These are phyloP conservation scores for Cyphellophora europaea DNA, from an alignment of 2,329 filamentous ascomycete genomes.

Conservation along the genomic window DNA sequence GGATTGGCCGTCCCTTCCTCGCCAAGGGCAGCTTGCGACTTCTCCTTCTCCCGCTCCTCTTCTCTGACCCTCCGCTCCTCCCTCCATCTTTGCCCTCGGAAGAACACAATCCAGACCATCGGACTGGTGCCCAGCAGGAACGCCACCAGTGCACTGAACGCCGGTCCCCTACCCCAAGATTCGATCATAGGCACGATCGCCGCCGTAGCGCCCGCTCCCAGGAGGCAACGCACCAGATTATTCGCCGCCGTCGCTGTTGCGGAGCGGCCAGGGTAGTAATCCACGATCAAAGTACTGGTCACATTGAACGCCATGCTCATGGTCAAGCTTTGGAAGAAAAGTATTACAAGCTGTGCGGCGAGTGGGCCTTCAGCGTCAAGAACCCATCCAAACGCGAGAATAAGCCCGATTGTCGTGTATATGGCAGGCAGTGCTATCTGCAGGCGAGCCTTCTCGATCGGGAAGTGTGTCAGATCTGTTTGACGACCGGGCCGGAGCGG, in stretches of 20 bases:
- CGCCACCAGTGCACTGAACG: conserved; percentile 29
- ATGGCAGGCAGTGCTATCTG: conserved; percentile 24
- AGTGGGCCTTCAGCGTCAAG: conserved; percentile 24
- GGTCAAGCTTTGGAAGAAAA: conserved; percentile 28
- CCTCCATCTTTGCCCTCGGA: conserved; percentile 22
- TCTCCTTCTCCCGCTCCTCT: conserved; percentile 4
- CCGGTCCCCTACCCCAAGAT: conserved; percentile 37
- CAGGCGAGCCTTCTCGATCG: conserved; percentile 35
- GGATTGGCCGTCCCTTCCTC: too few species aligned
- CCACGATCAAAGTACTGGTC: conserved; percentile 38
- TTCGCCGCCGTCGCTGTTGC: conserved; percentile 45
- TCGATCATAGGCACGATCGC: conserved; percentile 42
- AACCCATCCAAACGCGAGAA: conserved; percentile 30
- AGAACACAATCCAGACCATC: conserved; percentile 22
- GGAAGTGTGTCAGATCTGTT: conserved; percentile 42
- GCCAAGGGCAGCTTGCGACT: too few species aligned
- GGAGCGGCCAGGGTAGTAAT: conserved; percentile 41
- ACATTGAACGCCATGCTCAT: conserved; percentile 33
- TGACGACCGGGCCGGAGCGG: conserved; percentile 49
- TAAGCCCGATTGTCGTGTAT: conserved; percentile 17
- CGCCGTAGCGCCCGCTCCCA: conserved; percentile 43
- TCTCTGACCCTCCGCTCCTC: conserved; percentile 14
- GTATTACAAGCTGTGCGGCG: conserved; percentile 24
- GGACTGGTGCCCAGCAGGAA: conserved; percentile 26
- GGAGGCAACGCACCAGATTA: conserved; percentile 44